phyloP scores from a whole-genome alignment of 2,329 filamentous ascomycete genomes.

The Ascocoryne sarcoides region DNA sequence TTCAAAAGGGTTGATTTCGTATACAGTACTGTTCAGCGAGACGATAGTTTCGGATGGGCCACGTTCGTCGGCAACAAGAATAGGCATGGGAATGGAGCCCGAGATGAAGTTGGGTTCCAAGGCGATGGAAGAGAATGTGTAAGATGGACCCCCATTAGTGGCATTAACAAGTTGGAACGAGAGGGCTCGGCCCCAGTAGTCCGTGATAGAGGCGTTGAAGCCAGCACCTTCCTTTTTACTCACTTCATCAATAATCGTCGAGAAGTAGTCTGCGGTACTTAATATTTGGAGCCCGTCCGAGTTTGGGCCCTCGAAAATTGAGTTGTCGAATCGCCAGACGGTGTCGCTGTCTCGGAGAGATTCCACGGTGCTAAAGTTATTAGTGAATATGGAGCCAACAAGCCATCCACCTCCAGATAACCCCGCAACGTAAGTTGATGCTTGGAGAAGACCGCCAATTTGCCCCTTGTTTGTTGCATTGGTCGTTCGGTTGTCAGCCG shows the following conservation, averaged over 20 bases:
- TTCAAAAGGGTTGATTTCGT: conserved; percentile 73
- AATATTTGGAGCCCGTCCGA: conserved; percentile 42
- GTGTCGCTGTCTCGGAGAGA: conserved; percentile 40
- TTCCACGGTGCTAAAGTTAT: conserved; percentile 67
- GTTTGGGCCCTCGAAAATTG: conserved; percentile 51
- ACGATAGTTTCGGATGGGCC: conserved; percentile 52
- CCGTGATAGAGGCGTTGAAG: conserved; percentile 66
- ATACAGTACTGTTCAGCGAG: conserved; percentile 63
- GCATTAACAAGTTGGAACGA: conserved; percentile 78
- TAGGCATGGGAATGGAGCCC: conserved; percentile 60
- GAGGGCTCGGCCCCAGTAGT: conserved; percentile 84
- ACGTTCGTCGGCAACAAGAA: conserved; percentile 63
- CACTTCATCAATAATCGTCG: conserved; percentile 48
- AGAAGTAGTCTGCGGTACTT: conserved; percentile 53
- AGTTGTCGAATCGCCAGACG: conserved; percentile 56
- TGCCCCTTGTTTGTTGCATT: conserved; percentile 55
- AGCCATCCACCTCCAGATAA: conserved; percentile 81
- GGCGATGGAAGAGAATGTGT: conserved; percentile 76
- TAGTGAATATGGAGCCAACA: conserved; percentile 67
- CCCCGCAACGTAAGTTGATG: conserved; percentile 71
- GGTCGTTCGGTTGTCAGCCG: conserved; percentile 65
- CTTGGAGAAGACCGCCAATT: conserved; percentile 72
- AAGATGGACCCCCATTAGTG: conserved; percentile 61
- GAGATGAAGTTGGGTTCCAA: conserved; percentile 51
- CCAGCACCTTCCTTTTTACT: conserved; percentile 52